These are phyloP conservation scores for Wickerhamiella azyma DNA, from an alignment of 805 yeast species.

Conservation along the genomic window DNA sequence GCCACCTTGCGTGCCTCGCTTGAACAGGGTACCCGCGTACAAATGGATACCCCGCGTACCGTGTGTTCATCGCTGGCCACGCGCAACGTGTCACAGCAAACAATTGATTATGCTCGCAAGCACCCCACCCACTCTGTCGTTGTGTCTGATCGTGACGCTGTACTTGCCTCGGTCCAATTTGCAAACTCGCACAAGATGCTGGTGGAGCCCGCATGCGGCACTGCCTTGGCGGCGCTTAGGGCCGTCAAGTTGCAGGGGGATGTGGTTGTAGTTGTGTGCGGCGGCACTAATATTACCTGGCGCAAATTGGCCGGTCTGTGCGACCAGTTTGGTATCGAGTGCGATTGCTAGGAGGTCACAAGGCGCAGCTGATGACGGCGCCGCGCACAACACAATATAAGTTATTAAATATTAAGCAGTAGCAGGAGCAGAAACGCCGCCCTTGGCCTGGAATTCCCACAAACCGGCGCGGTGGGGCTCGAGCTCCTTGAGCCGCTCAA, in stretches of 20 bases:
- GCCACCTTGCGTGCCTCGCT: constrained; percentile 34
- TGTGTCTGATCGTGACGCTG: constrained; percentile 43
- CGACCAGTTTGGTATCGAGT: background rate
- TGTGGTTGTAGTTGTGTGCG: constrained; percentile 7
- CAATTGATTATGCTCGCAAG: constrained; percentile 33
- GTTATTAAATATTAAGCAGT: background rate
- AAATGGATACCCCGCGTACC: constrained; percentile 32
- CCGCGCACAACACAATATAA: background rate
- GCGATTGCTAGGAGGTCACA: background rate
- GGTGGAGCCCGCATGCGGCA: constrained; percentile 66
- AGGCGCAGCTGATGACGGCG: background rate
- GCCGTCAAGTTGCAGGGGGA: background rate
- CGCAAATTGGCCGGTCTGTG: background rate
- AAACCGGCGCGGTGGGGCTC: constrained; percentile 51
- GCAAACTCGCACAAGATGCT: constrained; percentile 38
- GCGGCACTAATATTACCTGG: constrained; percentile 8
- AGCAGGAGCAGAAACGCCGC: no score
- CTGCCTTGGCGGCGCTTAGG: constrained; percentile 38
- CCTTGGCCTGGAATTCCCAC: constrained; percentile 40
- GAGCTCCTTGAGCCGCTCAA: constrained; percentile 38
- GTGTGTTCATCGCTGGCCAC: constrained; percentile 57
- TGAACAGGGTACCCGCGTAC: constrained; percentile 32
- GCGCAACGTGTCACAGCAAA: constrained; percentile 37
- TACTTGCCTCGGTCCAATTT: constrained; percentile 37
- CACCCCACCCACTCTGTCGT: constrained; percentile 33